Base-by-base conservation (phyloP, 2,329 filamentous ascomycete species). In the Acarospora socialis region DNA sequence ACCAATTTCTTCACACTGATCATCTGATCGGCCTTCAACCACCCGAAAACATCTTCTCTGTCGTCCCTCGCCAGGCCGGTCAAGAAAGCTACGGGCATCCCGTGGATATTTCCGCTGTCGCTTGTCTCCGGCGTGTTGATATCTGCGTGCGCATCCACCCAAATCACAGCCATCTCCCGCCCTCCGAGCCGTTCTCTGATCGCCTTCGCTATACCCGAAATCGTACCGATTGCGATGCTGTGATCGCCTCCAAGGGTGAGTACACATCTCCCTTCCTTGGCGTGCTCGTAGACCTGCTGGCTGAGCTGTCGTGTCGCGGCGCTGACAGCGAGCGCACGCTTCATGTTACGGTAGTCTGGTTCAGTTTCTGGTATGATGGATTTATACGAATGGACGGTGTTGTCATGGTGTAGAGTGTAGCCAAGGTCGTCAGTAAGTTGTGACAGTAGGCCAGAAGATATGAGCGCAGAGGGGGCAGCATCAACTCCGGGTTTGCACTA, bases 81-180 rank as follows among this genome's bases (percentile, higher is more conserved):
- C 44, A 93, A 57, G 59, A 95, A 98, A 3, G 82, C 74, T 21
- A 95, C 81, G 2, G 90, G 90, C 90, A 98, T 98, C 46, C 90
- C 90, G 60, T 98, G 90, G 41, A 98, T 80, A 59, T 95, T 95
- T 20, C 90, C 90, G 44, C 80, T 90, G 24, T 70, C 80, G 43
- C 79, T 87, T 28, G 73, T 78, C 69, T 95, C 86, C 32, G 87
- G 90, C 1, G 81, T 84, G 63, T 98, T 98, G 65, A 98, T 94
- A 57, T 98, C 90, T 33, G 87, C 79, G 57, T 98, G 90, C 16
- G 90, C 90, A 57, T 98, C 90, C 19, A 98, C 90, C 90, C 90
- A 98, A 55, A 98, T 92, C 36, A 98, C 82, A 8, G 84, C 90
- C 41, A 94, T 76, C 47, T 95, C 87, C 34, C 78, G 69, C 26